Percentiles rank a stretch among this genome's conserved stretches.
Evolutionary conservation across 129 eudicot species (phyloP).

Genomic region (Chrysanthemum lavandulifolium): DNA sequence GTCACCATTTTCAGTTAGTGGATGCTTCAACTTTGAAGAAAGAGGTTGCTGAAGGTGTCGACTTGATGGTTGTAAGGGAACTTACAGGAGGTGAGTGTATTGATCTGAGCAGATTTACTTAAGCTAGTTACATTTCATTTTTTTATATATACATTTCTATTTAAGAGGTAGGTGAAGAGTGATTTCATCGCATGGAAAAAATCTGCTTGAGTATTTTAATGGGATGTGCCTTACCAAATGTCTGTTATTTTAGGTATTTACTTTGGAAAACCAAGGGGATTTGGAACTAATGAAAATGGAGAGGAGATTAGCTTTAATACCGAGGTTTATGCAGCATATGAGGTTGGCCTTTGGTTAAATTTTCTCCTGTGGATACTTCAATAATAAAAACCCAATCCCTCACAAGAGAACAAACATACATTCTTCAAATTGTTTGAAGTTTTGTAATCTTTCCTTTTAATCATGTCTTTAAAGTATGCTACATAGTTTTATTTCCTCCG

Average conservation of each 20-base stretch:
- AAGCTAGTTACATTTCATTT: not conserved
- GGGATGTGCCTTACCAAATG: not conserved
- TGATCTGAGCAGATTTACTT: not conserved
- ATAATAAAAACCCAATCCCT: not conserved
- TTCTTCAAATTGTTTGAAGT: not conserved
- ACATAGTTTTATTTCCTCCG: not conserved
- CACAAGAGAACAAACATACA: not conserved
- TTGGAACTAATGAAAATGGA: slow-evolving; percentile 77
- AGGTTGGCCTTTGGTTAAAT: slow-evolving; percentile 46
- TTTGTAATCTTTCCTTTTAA: slow-evolving; percentile 4
- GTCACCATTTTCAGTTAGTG: slow-evolving; percentile 47
- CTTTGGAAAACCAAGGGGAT: slow-evolving; percentile 98
- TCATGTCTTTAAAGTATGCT: not conserved
- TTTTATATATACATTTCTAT: not conserved
- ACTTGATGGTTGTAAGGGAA: slow-evolving; percentile 96
- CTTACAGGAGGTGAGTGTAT: slow-evolving; percentile 88
- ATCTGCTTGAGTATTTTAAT: not conserved
- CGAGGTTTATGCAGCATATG: slow-evolving; percentile 80
- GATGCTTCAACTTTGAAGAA: slow-evolving; percentile 92
- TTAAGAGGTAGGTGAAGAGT: slow-evolving; percentile 11
- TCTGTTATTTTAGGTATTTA: slow-evolving; percentile 58
- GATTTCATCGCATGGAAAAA: slow-evolving; percentile 7
- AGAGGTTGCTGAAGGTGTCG: slow-evolving; percentile 98
- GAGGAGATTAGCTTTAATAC: slow-evolving; percentile 88
- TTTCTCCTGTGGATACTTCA: not conserved